Conservation (phyloP, 2,329 filamentous ascomycete species). For the Blastomyces emzantsi region DNA sequence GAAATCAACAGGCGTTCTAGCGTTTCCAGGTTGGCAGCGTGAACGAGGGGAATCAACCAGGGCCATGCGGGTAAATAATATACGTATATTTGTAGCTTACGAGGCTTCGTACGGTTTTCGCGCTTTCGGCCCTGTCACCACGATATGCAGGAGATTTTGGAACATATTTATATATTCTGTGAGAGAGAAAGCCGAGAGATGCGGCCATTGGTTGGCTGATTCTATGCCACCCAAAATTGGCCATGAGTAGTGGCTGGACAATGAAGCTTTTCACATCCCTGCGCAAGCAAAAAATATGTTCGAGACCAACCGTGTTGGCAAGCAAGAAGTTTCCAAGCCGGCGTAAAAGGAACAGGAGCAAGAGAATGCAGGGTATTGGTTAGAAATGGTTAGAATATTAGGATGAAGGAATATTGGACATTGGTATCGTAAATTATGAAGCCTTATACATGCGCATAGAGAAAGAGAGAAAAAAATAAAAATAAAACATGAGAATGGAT, state of each 20-base stretch:
- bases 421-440: neutral
- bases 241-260: neutral
- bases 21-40: neutral
- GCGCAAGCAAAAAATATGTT: neutral
- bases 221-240: too few species aligned
- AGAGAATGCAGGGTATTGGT: neutral
- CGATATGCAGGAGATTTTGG: too few species aligned
- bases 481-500: constrained; percentile 19
- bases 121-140: neutral
- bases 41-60: neutral
- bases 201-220: neutral
- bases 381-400: neutral
- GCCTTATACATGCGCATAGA: neutral
- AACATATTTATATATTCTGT: neutral
- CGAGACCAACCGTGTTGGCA: neutral
- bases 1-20: neutral
- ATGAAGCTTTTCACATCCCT: neutral
- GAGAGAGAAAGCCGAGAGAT: neutral
- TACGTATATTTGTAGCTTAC: neutral
- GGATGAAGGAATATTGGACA: neutral
- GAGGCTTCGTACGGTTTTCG: neutral
- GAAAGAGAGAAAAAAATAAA: constrained; percentile 9
- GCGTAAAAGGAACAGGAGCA: neutral
- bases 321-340: neutral
- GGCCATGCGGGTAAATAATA: neutral